Base-by-base conservation (phyloP, 352 stramenopile genomes). In the Phytophthora cajani region DNA sequence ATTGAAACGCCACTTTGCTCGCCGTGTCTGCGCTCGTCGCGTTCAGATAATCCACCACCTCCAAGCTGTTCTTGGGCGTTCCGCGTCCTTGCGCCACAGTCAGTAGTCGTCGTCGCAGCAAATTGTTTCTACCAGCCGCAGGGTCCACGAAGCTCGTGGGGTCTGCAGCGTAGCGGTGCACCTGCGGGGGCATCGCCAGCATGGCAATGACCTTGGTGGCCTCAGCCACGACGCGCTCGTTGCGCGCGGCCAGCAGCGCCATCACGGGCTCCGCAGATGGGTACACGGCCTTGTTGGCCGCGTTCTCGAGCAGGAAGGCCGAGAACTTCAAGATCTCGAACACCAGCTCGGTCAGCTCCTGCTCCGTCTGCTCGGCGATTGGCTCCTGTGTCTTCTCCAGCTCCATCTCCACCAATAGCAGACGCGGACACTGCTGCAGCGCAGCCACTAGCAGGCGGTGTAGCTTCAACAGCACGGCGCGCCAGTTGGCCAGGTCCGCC, bases 201-300 rank as follows among this genome's bases (percentile, higher is more conserved):
- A 92, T 92, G 10, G 89, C 89, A 9, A 89, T 58, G 38, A 95
- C 81, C 46, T 84, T 89, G 0, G 83, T 91, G 5, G 89, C 87
- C 65, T 94, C 86, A 55, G 82, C 77, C 33, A 82, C 81, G 17
- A 96, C 58, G 7, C 78, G 80, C 36, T 96, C 88, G 53, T 90
- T 91, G 32, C 82, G 76, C 19, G 89, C 88, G 21, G 72, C 84
- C 19, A 96, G 53, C 9, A 91, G 79, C 54, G 74, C 74, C 32
- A 78, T 64, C 9, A 88, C 71, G 23, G 58, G 69, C 64, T 93
- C 84, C 14, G 80, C 58, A 4, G 85, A 91, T 62, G 79, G 76
- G 64, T 89, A 96, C 25, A 85, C 60, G 27, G 89, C 82, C 67
- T 96, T 96, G 69, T 93, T 92, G 6, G 79, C 77, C 2, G 89